Evolutionary conservation across 192 early-diverging fungal genomes (phyloP).

Genomic region (Dissophora ornata): DNA sequence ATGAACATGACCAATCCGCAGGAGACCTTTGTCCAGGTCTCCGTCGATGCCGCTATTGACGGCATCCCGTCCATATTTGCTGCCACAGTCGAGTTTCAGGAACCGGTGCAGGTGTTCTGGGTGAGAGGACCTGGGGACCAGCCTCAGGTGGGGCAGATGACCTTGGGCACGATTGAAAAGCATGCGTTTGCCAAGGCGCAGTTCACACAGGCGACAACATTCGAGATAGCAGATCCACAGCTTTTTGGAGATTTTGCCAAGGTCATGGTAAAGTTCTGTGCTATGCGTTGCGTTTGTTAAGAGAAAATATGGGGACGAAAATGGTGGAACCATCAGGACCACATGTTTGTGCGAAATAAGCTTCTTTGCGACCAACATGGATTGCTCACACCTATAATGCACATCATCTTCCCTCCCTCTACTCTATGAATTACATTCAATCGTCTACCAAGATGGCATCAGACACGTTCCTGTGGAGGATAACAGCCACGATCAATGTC

Average conservation of each 20-base stretch:
- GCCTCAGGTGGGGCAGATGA: slow-evolving; percentile 21
- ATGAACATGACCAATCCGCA: slow-evolving; percentile 55
- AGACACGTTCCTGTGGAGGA: slow-evolving; percentile 30
- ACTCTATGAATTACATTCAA: too few species aligned
- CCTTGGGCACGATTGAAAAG: slow-evolving; percentile 22
- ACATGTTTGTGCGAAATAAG: too few species aligned
- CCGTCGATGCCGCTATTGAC: slow-evolving; percentile 37
- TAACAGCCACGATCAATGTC: slow-evolving; percentile 23
- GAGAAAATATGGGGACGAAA: too few species aligned
- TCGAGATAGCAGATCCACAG: slow-evolving; percentile 38
- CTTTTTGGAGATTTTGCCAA: slow-evolving; percentile 51
- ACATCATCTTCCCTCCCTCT: too few species aligned
- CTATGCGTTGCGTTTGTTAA: too few species aligned
- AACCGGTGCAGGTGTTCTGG: slow-evolving; percentile 53
- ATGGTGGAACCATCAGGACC: too few species aligned
- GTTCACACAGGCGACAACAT: slow-evolving; percentile 27
- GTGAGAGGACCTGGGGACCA: slow-evolving; percentile 8
- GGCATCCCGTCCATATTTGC: slow-evolving; percentile 60
- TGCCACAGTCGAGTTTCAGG: slow-evolving; percentile 56
- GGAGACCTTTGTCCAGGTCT: slow-evolving; percentile 29
- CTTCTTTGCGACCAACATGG: neutral
- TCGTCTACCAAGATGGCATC: slow-evolving; percentile 21
- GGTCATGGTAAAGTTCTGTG: slow-evolving; percentile 27
- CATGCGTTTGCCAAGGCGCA: slow-evolving; percentile 24
- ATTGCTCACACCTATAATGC: neutral